Conservation (phyloP, 2,329 filamentous ascomycete genomes). For the Pyricularia sp. region DNA sequence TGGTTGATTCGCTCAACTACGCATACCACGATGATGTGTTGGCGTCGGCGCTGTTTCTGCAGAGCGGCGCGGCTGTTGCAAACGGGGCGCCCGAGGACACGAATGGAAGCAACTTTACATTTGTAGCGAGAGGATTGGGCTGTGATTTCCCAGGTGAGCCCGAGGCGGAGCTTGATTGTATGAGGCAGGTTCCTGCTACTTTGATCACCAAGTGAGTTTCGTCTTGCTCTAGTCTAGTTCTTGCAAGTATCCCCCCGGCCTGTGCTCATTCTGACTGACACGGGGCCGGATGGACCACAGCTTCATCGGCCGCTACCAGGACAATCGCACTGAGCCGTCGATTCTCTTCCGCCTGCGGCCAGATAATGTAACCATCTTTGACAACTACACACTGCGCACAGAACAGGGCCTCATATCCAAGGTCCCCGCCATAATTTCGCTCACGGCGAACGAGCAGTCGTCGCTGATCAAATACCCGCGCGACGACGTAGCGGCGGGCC, state of each 20-base stretch:
- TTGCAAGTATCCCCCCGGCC: background rate
- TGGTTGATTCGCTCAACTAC: conserved; percentile 30
- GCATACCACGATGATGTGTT: conserved; percentile 37
- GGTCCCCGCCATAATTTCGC: conserved; percentile 21
- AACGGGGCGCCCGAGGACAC: conserved; percentile 16
- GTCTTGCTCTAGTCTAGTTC: background rate
- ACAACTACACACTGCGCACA: conserved; percentile 7
- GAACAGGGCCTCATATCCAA: conserved; percentile 15
- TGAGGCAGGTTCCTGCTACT: conserved; percentile 21
- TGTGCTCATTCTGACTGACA: background rate
- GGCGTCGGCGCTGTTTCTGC: conserved; percentile 27
- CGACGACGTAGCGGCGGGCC: conserved; percentile 19
- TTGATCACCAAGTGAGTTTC: conserved; percentile 16
- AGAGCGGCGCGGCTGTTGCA: conserved; percentile 28
- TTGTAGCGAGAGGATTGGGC: conserved; percentile 22
- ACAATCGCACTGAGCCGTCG: conserved; percentile 13
- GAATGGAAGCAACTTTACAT: conserved; percentile 22
- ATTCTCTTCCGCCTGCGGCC: conserved; percentile 16
- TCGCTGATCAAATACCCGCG: conserved; percentile 18
- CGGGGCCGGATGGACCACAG: background rate
- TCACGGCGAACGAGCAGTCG: conserved; percentile 22
- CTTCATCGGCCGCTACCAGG: conserved; percentile 21
- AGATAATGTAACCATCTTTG: conserved; percentile 13
- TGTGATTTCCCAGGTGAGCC: conserved; percentile 18
- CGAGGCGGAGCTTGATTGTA: conserved; percentile 23